Evolutionary conservation across 768 basidiomycete genomes (phyloP), one percentile per base, ranked within the genome.

Genomic region (Suillus bovinus): DNA sequence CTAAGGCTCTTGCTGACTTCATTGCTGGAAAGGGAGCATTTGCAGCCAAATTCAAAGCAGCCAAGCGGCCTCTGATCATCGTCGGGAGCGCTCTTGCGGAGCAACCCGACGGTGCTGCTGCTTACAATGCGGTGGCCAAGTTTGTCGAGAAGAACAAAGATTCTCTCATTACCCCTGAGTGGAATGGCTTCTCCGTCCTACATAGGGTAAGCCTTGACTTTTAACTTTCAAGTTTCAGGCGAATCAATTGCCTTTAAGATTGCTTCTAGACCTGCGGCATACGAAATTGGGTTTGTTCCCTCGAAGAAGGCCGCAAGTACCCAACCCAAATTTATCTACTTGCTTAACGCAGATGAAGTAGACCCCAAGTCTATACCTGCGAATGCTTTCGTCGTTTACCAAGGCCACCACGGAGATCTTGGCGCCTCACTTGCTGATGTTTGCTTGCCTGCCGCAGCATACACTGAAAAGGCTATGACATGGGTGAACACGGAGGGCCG

Each of bases 401-500:
- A 99, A 71, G 97, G 97, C 39, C 96, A 98, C 75, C 97, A 99
- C 72, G 97, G 97, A 69, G 97, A 99, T 74, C 81, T 93, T 60
- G 96, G 97, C 39, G 97, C 97, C 3, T 93, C 94, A 69, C 87
- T 95, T 27, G 97, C 97, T n/a, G 97, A 99, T 71, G 94, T 99
- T 62, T 93, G 92, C 74, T 79, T 99, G 20, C 97, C 97, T 17
- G 93, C 84, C 9, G 85, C 90, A 17, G 97, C 97, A 3, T 98
- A 97, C 78, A 99, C 96, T 3, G 97, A 99, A 79, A 91, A 91
- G 69, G 81, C 85, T 9, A 82, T 83, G 54, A 98, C 95, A 1
- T 99, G 96, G 94, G 86, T 99, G 61, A 99, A 99, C 79, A 95
- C 95, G 0, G 97, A 99, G 74, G 97, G 97, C 39, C 85, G 96